Conservation (phyloP, 1,284 basidiomycete genomes). For the Boletus albobrunnescens region DNA sequence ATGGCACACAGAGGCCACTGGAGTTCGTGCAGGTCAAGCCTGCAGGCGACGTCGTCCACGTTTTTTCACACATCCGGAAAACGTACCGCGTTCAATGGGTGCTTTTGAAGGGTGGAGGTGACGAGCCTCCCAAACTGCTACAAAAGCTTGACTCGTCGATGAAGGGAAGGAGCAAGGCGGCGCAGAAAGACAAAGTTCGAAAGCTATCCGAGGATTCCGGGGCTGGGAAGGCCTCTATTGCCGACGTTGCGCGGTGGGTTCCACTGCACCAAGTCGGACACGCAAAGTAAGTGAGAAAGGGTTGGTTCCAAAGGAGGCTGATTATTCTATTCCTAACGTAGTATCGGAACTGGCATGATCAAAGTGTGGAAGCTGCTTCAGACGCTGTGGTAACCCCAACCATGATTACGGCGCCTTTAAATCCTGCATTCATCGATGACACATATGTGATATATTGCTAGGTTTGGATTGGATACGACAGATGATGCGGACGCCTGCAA, state of each 20-base stretch:
- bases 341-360: slow-evolving; percentile 58
- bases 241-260: slow-evolving; percentile 45
- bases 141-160: neutral
- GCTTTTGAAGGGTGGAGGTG: slow-evolving; percentile 50
- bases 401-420: neutral
- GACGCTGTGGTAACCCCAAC: slow-evolving; percentile 22
- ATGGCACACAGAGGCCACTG: slow-evolving; percentile 16
- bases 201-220: slow-evolving; percentile 14
- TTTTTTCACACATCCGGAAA: slow-evolving; percentile 90
- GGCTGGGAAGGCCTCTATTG: slow-evolving; percentile 8
- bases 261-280: slow-evolving; percentile 49
- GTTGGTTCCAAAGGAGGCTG: neutral
- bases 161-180: slow-evolving; percentile 4
- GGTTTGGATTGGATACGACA: neutral
- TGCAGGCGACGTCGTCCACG: slow-evolving; percentile 69
- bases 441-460: too few relatives aligned
- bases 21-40: slow-evolving; percentile 46
- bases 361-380: slow-evolving; percentile 54
- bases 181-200: slow-evolving; percentile 11
- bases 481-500: neutral
- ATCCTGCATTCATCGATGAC: neutral
- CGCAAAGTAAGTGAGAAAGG: slow-evolving; percentile 53
- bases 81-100: slow-evolving; percentile 82
- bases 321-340: slow-evolving; percentile 22
- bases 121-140: slow-evolving; percentile 36